Evolutionary conservation across 306 rosid species (phyloP).

Genomic region (Quercus engelmannii): DNA sequence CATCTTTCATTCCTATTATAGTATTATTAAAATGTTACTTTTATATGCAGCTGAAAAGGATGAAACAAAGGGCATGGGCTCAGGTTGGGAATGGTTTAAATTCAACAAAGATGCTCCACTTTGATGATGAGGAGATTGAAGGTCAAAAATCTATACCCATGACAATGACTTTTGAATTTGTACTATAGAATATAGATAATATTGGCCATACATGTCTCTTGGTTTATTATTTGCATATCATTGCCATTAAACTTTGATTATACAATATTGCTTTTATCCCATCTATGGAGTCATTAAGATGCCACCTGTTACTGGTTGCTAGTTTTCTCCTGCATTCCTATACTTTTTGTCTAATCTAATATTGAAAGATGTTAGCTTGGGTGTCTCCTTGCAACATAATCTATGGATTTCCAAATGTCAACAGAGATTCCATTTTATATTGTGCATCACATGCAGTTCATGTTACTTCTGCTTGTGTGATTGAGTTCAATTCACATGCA

Average conservation of each 20-base stretch:
- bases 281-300: background rate
- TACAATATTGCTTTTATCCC: background rate
- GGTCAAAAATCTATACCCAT: slow-evolving; percentile 36
- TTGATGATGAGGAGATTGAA: slow-evolving; percentile 52
- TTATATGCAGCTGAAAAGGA: slow-evolving; percentile 62
- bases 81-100: slow-evolving; percentile 88
- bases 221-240: background rate
- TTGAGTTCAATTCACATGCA: background rate
- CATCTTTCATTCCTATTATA: background rate
- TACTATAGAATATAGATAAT: background rate
- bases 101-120: slow-evolving; percentile 67
- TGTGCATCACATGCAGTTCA: background rate
- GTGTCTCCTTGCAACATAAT: background rate
- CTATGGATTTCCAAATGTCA: background rate
- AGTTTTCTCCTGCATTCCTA: slow-evolving; percentile 9
- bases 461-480: background rate
- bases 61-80: slow-evolving; percentile 56
- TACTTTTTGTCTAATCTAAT: background rate
- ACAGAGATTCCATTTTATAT: background rate
- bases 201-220: background rate
- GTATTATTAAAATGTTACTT: background rate
- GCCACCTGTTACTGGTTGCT: background rate
- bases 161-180: background rate
- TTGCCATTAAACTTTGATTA: background rate
- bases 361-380: background rate